Evolutionary conservation across 2,329 filamentous ascomycete species (phyloP).

Genomic region (Dothideomycetes sp.): DNA sequence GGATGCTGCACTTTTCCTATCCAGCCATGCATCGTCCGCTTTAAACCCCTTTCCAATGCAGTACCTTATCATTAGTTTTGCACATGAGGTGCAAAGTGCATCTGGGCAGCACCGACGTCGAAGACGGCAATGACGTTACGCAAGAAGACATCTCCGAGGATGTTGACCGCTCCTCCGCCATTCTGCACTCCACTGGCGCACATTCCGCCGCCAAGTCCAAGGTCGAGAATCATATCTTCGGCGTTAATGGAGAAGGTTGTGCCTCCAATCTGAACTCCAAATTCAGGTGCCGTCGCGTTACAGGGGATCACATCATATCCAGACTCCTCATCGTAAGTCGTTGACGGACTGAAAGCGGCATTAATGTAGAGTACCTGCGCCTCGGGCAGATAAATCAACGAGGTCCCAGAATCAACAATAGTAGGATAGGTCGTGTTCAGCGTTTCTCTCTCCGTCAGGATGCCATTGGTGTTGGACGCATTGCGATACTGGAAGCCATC

Average conservation of each 20-base stretch:
- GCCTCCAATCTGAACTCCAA: constrained; percentile 30
- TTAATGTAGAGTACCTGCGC: constrained; percentile 27
- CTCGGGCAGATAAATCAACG: constrained; percentile 29
- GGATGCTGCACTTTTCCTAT: too few species aligned
- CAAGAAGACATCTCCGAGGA: constrained; percentile 37
- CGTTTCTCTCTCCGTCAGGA: constrained; percentile 10
- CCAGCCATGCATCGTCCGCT: too few species aligned
- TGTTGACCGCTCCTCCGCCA: constrained; percentile 21
- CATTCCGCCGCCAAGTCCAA: constrained; percentile 1
- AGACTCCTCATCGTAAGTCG: constrained; percentile 18
- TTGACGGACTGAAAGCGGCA: constrained; percentile 31
- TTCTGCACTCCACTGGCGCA: constrained; percentile 25
- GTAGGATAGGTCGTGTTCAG: constrained; percentile 14
- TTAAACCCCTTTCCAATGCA: too few species aligned
- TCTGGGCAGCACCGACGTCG: constrained; percentile 35
- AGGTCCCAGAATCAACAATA: constrained; percentile 36
- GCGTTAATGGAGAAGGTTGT: constrained; percentile 22
- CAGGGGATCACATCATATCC: constrained; percentile 32
- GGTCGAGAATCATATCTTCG: constrained; percentile 18
- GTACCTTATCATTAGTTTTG: background rate
- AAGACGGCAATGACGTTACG: constrained; percentile 41
- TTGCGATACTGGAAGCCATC: constrained; percentile 20
- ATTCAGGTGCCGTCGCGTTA: constrained; percentile 26
- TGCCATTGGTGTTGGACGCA: constrained; percentile 15
- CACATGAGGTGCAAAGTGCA: constrained; percentile 15